These are phyloP conservation scores for Ophiocordyceps unilateralis DNA, from an alignment of 2,329 filamentous ascomycete species.

Conservation along the genomic window DNA sequence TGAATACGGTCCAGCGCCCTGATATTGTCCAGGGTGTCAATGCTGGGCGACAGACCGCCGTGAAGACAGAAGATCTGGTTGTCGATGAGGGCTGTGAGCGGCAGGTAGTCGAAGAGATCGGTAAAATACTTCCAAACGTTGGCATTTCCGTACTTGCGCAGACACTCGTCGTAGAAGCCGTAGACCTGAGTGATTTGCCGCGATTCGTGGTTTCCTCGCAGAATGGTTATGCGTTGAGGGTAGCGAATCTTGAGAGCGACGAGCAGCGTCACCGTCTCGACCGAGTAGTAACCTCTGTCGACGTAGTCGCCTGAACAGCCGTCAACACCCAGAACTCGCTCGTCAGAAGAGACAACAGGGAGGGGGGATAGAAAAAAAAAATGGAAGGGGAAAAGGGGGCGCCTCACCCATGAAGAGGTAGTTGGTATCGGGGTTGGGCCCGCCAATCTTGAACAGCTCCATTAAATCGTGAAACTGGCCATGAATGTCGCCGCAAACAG, in stretches of 20 bases:
- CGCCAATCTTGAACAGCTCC: constrained; percentile 98
- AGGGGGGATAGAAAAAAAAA: neutral
- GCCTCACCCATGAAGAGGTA: constrained; percentile 93
- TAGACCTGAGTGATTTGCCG: constrained; percentile 98
- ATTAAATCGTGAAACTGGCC: constrained; percentile 98
- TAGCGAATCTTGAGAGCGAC: constrained; percentile 97
- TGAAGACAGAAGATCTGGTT: constrained; percentile 99
- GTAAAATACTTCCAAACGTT: constrained; percentile 99
- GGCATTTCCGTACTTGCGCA: constrained; percentile 96
- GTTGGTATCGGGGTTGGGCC: constrained; percentile 95
- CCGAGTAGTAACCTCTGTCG: constrained; percentile 95
- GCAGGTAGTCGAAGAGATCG: constrained; percentile 96
- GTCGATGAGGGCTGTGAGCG: constrained; percentile 91
- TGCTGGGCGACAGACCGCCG: constrained; percentile 89
- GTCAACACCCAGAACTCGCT: neutral
- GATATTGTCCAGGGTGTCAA: constrained; percentile 92
- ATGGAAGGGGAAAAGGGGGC: neutral
- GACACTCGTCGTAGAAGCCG: constrained; percentile 97
- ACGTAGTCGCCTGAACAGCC: constrained; percentile 69
- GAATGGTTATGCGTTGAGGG: constrained; percentile 92
- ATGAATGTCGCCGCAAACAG: constrained; percentile 97
- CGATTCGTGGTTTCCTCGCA: constrained; percentile 97
- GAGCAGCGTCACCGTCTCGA: constrained; percentile 92
- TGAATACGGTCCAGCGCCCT: constrained; percentile 89
- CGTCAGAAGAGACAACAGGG: neutral